These are phyloP conservation scores for Puccinellia tenuiflora DNA, from an alignment of 176 grass and related monocot genomes.

Conservation along the genomic window DNA sequence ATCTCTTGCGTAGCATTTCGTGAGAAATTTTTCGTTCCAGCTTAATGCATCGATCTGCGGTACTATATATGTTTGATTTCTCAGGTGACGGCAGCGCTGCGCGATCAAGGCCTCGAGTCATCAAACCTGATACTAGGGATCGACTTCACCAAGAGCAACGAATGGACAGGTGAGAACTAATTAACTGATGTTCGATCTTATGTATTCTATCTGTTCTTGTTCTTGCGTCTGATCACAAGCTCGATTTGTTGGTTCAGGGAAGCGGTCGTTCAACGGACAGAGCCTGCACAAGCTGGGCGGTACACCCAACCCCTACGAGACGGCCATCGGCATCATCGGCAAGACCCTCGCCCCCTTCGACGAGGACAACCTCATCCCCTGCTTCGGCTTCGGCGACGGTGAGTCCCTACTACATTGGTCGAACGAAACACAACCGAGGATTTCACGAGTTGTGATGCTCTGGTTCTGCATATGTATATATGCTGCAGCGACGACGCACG, in stretches of 20 bases:
- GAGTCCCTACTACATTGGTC: not conserved
- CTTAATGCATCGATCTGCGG: too few species aligned
- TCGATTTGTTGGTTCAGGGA: conserved; percentile 31
- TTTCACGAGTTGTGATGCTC: not conserved
- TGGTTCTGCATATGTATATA: not conserved
- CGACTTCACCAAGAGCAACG: conserved; percentile 99
- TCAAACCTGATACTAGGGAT: conserved; percentile 89
- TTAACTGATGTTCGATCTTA: not conserved
- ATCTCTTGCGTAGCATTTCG: too few species aligned
- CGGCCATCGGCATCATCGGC: conserved; percentile 86
- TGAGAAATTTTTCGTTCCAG: not conserved
- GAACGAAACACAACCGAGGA: not conserved
- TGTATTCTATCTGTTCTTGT: not conserved
- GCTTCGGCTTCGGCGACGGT: conserved; percentile 96
- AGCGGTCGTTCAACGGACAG: conserved; percentile 63
- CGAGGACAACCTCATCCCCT: conserved; percentile 89
- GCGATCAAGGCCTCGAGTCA: conserved; percentile 71
- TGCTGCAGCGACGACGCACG: conserved; percentile 67
- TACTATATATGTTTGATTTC: not conserved
- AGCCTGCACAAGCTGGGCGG: conserved; percentile 60
- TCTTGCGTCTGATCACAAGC: not conserved
- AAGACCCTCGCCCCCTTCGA: conserved; percentile 84
- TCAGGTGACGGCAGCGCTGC: conserved; percentile 58
- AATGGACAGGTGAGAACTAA: conserved; percentile 62
- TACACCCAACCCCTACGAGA: conserved; percentile 75